Base-by-base conservation (phyloP, 352 stramenopile genomes). In the Globisporangium takayamanum region DNA sequence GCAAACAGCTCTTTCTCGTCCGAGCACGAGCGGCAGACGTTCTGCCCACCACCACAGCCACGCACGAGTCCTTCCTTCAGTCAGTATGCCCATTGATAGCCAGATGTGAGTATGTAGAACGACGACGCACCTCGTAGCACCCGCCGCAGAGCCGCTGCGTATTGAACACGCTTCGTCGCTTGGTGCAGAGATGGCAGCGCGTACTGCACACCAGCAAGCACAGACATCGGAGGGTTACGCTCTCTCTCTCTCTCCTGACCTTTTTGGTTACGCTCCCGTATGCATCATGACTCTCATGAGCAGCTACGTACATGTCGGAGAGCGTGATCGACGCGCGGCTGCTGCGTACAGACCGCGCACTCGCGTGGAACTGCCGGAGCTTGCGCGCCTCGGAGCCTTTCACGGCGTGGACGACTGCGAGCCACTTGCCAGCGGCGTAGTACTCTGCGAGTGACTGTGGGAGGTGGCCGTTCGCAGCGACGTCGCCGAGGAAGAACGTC, bases 21-120 rank as follows among this genome's bases (percentile, higher is more conserved):
- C 41, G 64, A 83, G 54, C 74, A 83, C 36, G 68, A 67, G 46
- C 69, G 74, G 59, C 74, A 83, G 6, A 76, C 74, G 25, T 73
- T 76, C 58, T 83, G 67, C 33, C 0, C 33, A 37, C 5, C 33
- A 37, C 5, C 33, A 37, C 6, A 5, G 8, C 7, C 15, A 37
- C 33, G 8, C 33, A 37, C 6, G 33, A 12, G 33, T 11, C 33
- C 2, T 5, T 37, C 8, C 1, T 1, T 37, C 33, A 11, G 8
- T 37, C 33, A 11, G 33, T 37, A 2, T 36, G 30, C 6, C 33
- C 3, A 6, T 37, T 11, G 33, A 10, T 37, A 5, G 5, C 5
- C 33, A 37, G 33, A 2, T 37, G 14, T 45, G 12, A n/a, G 39
- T 12, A 12, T 44, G 39, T 45, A 44, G 37, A 16, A 6, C 10